Conservation (phyloP, 2,329 filamentous ascomycete species). For the Esteya vermicola region DNA sequence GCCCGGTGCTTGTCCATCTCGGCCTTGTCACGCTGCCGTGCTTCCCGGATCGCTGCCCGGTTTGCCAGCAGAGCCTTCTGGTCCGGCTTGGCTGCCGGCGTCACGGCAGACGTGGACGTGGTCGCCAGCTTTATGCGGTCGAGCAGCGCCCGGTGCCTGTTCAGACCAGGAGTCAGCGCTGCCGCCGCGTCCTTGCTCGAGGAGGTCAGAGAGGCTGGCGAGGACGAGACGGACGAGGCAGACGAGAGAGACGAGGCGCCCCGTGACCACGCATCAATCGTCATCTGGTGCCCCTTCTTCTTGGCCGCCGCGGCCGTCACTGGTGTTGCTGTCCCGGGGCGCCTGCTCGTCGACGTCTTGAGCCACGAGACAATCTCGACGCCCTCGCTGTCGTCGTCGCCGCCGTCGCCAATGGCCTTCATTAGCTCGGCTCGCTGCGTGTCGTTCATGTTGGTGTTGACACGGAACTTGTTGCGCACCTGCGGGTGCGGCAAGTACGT, state of each 20-base stretch:
- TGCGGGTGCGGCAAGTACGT: conserved; percentile 48
- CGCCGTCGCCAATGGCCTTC: conserved; percentile 44
- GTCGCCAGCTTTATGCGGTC: conserved; percentile 32
- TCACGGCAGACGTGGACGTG: too few relatives aligned
- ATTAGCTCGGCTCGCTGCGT: conserved; percentile 76
- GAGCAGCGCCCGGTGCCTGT: conserved; percentile 28
- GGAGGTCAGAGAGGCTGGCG: conserved; percentile 10
- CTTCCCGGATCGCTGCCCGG: conserved; percentile 51
- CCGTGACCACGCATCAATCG: conserved; percentile 11
- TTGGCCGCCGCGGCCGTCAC: conserved; percentile 7
- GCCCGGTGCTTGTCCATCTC: conserved; percentile 60
- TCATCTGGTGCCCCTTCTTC: conserved; percentile 16
- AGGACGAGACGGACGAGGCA: not conserved
- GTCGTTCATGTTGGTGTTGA: conserved; percentile 65
- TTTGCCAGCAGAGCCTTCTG: conserved; percentile 21
- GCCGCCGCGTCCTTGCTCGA: conserved; percentile 32
- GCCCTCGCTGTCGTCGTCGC: conserved; percentile 26
- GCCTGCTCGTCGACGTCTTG: conserved; percentile 9
- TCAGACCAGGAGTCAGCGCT: conserved; percentile 27
- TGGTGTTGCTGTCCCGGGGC: too few relatives aligned
- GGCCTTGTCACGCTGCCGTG: conserved; percentile 60
- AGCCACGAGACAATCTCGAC: conserved; percentile 20
- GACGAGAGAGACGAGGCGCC: not conserved
- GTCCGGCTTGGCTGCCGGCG: conserved; percentile 22
- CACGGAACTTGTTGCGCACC: conserved; percentile 37